Evolutionary conservation across 2,329 filamentous ascomycete genomes (phyloP), one percentile per base, ranked within the genome.

Genomic region (Escovopsis sp.): DNA sequence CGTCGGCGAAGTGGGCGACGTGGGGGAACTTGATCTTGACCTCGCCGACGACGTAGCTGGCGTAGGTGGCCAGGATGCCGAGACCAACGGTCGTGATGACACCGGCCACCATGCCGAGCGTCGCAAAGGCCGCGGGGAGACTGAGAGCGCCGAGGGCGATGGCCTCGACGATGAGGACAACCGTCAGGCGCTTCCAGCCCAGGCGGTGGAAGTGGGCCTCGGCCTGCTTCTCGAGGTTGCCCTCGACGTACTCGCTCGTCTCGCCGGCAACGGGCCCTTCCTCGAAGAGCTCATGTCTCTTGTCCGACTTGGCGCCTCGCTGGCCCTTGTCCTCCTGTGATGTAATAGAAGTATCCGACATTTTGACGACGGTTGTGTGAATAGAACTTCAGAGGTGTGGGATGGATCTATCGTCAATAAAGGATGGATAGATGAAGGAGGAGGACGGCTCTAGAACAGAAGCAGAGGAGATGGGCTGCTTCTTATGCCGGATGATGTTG

Each of bases 1-100:
- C 80, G 51, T 85, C 81, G 19, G 78, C 76, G 55, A 84, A 82
- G 52, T 75, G 77, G 36, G 72, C 69, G 40, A 83, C 68, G 12
- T 75, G 61, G 3, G 79, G 77, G 49, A 57, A 64, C 45, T 60
- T 65, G 52, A 70, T 53, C 57, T 70, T 70, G 49, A 68, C 63
- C 53, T 67, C 59, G 33, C 67, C 67, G 40, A 70, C 63, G 46
- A 69, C 57, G 43, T 68, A 60, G 44, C 60, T 65, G 33, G 64
- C 69, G 56, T 67, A 70, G 46, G 69, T 70, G 45, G 67, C 67
- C 34, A 69, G 46, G 19, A 69, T 52, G 12, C 67, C 67, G 8
- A 70, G 51, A 10, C 59, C 60, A 26, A 70, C 53, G 36, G 57
- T 63, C 44, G 63, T 53, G 44, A 69, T 60, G 40, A 62, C 59